phyloP scores from a whole-genome alignment of 306 rosid species.

The Inga laurina region DNA sequence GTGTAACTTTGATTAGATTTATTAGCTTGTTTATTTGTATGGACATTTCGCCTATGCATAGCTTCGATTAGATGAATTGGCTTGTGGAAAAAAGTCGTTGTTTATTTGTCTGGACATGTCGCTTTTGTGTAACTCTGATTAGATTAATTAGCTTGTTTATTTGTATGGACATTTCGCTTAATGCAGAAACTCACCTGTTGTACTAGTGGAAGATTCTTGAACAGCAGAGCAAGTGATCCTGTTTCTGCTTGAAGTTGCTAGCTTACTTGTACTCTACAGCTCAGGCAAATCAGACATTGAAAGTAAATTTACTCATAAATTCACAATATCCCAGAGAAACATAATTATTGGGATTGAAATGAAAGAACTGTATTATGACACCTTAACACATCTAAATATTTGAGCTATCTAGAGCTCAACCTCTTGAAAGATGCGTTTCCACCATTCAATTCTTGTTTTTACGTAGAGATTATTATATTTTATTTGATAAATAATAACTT shows the following conservation, averaged over 20 bases:
- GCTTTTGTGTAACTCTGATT: neutral
- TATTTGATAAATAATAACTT: neutral
- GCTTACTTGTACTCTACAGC: slow-evolving; percentile 49
- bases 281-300: slow-evolving; percentile 21
- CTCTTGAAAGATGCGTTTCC: neutral
- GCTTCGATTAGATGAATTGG: too few species aligned
- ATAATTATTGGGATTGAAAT: neutral
- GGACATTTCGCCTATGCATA: too few species aligned
- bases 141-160: neutral
- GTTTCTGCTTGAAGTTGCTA: slow-evolving; percentile 40
- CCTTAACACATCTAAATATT: neutral
- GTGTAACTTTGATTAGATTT: neutral
- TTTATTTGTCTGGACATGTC: neutral
- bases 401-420: neutral
- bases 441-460: neutral
- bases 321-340: neutral
- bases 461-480: neutral
- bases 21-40: neutral
- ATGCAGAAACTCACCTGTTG: slow-evolving; percentile 52
- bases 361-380: neutral
- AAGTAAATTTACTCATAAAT: slow-evolving; percentile 6
- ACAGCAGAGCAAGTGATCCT: slow-evolving; percentile 69
- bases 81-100: too few species aligned
- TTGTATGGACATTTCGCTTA: too few species aligned
- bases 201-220: slow-evolving; percentile 80